Percentiles rank a stretch among this genome's conserved stretches.
phyloP scores from a whole-genome alignment of 768 basidiomycete species.

The Pulveroboletus frians region DNA sequence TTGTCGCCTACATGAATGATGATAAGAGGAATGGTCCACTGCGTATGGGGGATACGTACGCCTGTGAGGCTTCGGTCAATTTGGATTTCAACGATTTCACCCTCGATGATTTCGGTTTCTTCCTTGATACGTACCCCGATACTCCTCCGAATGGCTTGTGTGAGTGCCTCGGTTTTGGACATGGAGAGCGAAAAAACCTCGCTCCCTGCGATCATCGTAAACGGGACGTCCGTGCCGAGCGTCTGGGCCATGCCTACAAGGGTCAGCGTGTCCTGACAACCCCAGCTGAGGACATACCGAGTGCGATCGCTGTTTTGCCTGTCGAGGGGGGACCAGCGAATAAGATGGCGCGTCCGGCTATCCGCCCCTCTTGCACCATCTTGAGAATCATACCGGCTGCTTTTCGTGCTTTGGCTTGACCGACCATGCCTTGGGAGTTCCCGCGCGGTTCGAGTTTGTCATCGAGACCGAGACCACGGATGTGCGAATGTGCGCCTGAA shows the following conservation, averaged over 20 bases:
- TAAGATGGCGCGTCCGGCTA: conserved; percentile 92
- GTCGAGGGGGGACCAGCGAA: conserved; percentile 97
- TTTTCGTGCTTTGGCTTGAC: conserved; percentile 92
- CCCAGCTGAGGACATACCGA: conserved; percentile 53
- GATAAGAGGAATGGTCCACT: not conserved
- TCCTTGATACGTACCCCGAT: conserved; percentile 98
- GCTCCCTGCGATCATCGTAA: conserved; percentile 95
- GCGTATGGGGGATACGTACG: conserved; percentile 39
- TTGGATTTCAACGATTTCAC: conserved; percentile 97
- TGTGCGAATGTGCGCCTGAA: conserved; percentile 87
- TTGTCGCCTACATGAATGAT: conserved; percentile 65
- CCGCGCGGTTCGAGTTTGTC: conserved; percentile 84
- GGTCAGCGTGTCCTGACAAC: not conserved
- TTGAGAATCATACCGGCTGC: conserved; percentile 96
- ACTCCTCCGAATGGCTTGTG: conserved; percentile 91
- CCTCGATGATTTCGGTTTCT: conserved; percentile 95
- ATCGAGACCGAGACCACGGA: conserved; percentile 91
- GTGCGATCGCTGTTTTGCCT: conserved; percentile 96
- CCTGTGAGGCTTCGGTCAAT: conserved; percentile 96
- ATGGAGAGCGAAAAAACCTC: conserved; percentile 98
- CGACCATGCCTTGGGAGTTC: conserved; percentile 94
- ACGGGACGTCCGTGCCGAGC: conserved; percentile 90
- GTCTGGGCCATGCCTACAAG: conserved; percentile 89
- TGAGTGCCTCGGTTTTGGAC: conserved; percentile 97
- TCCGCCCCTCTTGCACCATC: conserved; percentile 95